Evolutionary conservation across 140 eudicot species (phyloP).

Genomic region (Senecio squalidus): DNA sequence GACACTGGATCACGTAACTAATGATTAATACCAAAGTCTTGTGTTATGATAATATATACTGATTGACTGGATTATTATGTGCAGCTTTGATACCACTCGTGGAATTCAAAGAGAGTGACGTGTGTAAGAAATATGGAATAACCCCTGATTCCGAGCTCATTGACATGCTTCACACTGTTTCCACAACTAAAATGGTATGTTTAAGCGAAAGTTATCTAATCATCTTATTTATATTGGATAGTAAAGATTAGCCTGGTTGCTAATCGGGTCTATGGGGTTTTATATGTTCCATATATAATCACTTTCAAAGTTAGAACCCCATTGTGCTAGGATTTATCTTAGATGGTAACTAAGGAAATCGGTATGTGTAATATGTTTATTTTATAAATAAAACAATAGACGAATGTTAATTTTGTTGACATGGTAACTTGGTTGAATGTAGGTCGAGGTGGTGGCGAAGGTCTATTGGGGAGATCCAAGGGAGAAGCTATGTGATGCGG

Average conservation of each 20-base stretch:
- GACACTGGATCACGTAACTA: slow-evolving; percentile 81
- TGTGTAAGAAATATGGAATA: slow-evolving; percentile 64
- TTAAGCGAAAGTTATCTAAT: no score
- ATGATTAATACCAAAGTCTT: no score
- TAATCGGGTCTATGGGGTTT: no score
- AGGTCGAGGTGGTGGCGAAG: slow-evolving; percentile 70
- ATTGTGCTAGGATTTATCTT: no score
- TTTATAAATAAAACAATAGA: no score
- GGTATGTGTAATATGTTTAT: no score
- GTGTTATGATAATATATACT: background rate
- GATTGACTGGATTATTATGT: background rate
- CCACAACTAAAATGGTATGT: slow-evolving; percentile 37
- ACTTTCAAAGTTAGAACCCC: no score
- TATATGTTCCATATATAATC: no score
- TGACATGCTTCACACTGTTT: slow-evolving; percentile 56
- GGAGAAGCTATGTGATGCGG: slow-evolving; percentile 83
- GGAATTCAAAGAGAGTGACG: slow-evolving; percentile 53
- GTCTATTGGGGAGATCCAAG: slow-evolving; percentile 98
- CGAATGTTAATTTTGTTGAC: no score
- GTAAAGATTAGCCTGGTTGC: no score
- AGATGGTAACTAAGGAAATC: no score
- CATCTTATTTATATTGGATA: no score
- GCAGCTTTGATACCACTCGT: slow-evolving; percentile 82
- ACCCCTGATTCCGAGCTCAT: slow-evolving; percentile 71
- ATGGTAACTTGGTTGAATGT: background rate